These are phyloP conservation scores for Candida wancherniae DNA, from an alignment of 805 yeast genomes.

Conservation along the genomic window DNA sequence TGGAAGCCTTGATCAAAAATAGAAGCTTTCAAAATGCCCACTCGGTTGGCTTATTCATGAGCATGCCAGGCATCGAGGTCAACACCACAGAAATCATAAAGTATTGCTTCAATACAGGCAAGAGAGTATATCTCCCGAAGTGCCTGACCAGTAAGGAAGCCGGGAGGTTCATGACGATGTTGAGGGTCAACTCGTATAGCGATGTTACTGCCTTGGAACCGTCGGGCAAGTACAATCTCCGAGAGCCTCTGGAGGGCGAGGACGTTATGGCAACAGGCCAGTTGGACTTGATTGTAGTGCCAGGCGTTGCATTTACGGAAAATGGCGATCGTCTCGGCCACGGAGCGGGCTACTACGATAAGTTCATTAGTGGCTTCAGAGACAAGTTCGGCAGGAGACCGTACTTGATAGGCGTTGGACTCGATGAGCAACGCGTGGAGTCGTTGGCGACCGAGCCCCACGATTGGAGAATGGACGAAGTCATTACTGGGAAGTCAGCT, in stretches of 20 bases:
- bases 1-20: constrained; percentile 14
- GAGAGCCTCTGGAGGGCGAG: constrained; percentile 55
- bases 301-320: constrained; percentile 76
- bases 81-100: constrained; percentile 53
- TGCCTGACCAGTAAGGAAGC: constrained; percentile 30
- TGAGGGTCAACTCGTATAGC: constrained; percentile 38
- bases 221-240: constrained; percentile 59
- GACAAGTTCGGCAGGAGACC: constrained; percentile 29
- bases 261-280: constrained; percentile 23
- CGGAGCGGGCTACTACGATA: constrained; percentile 93
- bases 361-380: constrained; percentile 27
- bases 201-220: constrained; percentile 51
- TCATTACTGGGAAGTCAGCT: constrained; percentile 36
- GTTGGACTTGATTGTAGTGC: constrained; percentile 72
- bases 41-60: constrained; percentile 65
- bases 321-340: constrained; percentile 67
- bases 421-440: constrained; percentile 56
- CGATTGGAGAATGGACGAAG: constrained; percentile 55
- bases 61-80: constrained; percentile 69
- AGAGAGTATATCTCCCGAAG: constrained; percentile 56
- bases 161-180: constrained; percentile 51
- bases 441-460: constrained; percentile 56
- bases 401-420: constrained; percentile 56
- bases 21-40: constrained; percentile 41
- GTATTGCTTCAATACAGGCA: constrained; percentile 45